Evolutionary conservation across 148 eudicot species (phyloP).

Genomic region (Persicaria maculosa): DNA sequence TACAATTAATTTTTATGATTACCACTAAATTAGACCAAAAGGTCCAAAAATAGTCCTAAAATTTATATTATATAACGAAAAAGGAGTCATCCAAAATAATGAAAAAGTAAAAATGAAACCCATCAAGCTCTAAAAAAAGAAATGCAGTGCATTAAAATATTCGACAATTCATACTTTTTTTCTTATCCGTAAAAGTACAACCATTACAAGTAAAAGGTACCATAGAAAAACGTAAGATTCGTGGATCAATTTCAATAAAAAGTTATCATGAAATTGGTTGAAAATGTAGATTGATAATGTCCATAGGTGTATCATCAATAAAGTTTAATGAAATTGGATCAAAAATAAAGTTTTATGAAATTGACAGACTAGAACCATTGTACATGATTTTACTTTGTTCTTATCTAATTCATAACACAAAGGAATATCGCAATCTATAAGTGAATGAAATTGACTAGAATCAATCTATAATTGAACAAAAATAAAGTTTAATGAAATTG

Average conservation of each 20-base stretch:
- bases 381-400: conserved; percentile 7
- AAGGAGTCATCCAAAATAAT: too few species aligned
- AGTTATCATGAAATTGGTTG: neutral
- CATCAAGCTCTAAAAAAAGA: too few species aligned
- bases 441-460: too few species aligned
- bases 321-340: neutral
- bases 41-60: too few species aligned
- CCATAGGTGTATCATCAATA: conserved; percentile 7
- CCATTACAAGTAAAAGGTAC: neutral
- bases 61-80: too few species aligned
- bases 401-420: neutral
- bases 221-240: neutral
- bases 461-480: too few species aligned
- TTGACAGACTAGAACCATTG: conserved; percentile 1
- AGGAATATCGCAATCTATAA: neutral
- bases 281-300: neutral
- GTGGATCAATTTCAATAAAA: neutral
- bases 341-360: conserved; percentile 2
- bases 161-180: neutral
- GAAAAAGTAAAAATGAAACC: too few species aligned
- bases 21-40: too few species aligned
- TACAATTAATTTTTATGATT: too few species aligned
- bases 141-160: too few species aligned
- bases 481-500: too few species aligned
- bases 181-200: neutral